Conservation (phyloP, 768 basidiomycete genomes). For the Chiua virens region DNA sequence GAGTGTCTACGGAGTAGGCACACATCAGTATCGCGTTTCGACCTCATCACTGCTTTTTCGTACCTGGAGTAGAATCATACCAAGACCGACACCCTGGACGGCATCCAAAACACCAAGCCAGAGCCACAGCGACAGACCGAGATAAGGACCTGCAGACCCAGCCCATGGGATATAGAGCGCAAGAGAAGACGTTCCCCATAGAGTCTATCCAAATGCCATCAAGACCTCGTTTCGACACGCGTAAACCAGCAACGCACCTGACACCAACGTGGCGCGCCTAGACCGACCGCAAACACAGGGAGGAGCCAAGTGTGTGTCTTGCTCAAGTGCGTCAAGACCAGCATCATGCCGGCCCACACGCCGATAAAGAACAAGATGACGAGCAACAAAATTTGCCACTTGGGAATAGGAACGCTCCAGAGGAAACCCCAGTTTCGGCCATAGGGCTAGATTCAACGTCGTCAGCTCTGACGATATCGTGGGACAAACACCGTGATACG, state of each 20-base stretch:
- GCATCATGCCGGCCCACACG: slow-evolving; percentile 77
- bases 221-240: neutral
- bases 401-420: slow-evolving; percentile 80
- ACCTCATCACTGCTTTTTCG: neutral
- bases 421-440: slow-evolving; percentile 96
- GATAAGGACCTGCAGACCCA: slow-evolving; percentile 79
- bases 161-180: slow-evolving; percentile 95
- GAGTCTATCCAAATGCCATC: slow-evolving; percentile 50
- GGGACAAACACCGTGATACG: slow-evolving; percentile 27
- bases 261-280: slow-evolving; percentile 94
- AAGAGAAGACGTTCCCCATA: slow-evolving; percentile 94
- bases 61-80: slow-evolving; percentile 82
- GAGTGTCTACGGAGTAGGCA: slow-evolving; percentile 50
- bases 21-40: neutral
- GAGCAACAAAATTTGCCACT: slow-evolving; percentile 81
- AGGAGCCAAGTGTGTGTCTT: slow-evolving; percentile 96
- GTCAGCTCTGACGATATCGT: slow-evolving; percentile 6
- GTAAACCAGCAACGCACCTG: slow-evolving; percentile 48
- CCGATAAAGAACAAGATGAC: slow-evolving; percentile 83
- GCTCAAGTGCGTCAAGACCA: slow-evolving; percentile 78
- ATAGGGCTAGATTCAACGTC: slow-evolving; percentile 56
- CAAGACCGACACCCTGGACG: slow-evolving; percentile 90
- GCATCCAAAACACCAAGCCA: slow-evolving; percentile 96
- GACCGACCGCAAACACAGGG: slow-evolving; percentile 92
- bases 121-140: slow-evolving; percentile 88